Evolutionary conservation across 306 rosid species (phyloP), one percentile per base, ranked within the genome.

Genomic region (Quercus engelmannii): DNA sequence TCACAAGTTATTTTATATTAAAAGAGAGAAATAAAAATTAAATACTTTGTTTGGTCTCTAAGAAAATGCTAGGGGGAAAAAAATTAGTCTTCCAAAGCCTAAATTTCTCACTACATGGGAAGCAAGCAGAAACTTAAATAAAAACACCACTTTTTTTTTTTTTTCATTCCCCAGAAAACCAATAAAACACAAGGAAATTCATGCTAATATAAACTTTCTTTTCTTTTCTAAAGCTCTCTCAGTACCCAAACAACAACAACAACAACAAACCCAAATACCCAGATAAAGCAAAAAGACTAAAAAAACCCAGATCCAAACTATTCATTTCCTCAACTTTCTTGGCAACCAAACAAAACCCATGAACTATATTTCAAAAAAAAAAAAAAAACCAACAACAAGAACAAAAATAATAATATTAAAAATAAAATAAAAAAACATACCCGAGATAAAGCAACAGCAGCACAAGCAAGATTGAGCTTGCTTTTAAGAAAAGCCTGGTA

Each of bases 381-480:
- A 3, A 12, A 71, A 20, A 9, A 5, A n/a, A 30, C 2, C 11
- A 38, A 38, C 12, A 41, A 49, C 56, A 28, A 33, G 20, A 75
- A 6, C 28, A 59, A 51, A 41, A 41, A 41, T 8, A 8, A 41
- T 41, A 41, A 41, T 41, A 41, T 8, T 41, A 38, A 38, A 8
- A 41, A 38, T 1, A 35, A 30, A 51, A 3, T 43, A 38, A 35
- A 35, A 35, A 30, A 51, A 5, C 12, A 52, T 83, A 94, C 97
- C 87, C 97, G 85, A 65, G 96, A 69, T 76, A 86, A 38, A 10
- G 98, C 98, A 5, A 91, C 93, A 14, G 97, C 97, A 56, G 99
- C 99, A 41, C 99, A 94, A 17, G 99, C 99, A 30, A 91, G 93
- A 56, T 94, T 82, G 80, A 94, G 99, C 78, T 91, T 91, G 91